Percentiles rank a stretch among this genome's conserved stretches.
These are phyloP conservation scores for Crithidia bombi DNA, from an alignment of 208 protist genomes.

Conservation along the genomic window DNA sequence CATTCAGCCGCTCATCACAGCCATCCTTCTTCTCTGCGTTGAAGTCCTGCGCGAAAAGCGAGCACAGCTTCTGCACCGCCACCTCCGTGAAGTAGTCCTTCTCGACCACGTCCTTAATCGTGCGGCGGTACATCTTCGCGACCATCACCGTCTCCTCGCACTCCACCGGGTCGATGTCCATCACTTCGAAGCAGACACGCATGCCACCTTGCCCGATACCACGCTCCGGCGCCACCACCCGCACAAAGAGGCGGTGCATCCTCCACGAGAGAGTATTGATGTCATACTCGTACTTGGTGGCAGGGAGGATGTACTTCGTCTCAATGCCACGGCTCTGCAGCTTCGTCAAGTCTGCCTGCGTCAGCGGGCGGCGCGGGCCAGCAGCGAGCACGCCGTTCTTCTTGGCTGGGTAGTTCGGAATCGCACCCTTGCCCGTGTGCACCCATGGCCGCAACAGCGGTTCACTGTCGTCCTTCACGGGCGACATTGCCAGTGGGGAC, in stretches of 20 bases:
- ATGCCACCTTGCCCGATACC: conserved; percentile 69
- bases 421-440: conserved; percentile 16
- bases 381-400: conserved; percentile 23
- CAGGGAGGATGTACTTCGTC: conserved; percentile 42
- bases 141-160: conserved; percentile 48
- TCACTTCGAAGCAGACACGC: conserved; percentile 77
- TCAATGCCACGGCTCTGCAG: conserved; percentile 19
- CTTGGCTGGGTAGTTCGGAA: conserved; percentile 16
- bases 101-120: conserved; percentile 65
- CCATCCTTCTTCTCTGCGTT: conserved; percentile 40
- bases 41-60: conserved; percentile 62
- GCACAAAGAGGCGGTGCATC: conserved; percentile 37
- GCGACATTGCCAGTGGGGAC: conserved; percentile 3
- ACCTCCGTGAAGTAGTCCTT: conserved; percentile 79
- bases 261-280: conserved; percentile 46
- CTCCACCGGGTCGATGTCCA: conserved; percentile 54
- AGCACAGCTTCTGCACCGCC: conserved; percentile 63
- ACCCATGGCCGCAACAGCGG: conserved; percentile 25
- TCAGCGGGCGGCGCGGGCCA: conserved; percentile 13
- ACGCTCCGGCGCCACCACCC: conserved; percentile 45
- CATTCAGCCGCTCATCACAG: conserved; percentile 37
- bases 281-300: conserved; percentile 61
- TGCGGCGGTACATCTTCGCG: conserved; percentile 76
- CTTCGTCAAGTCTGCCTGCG: conserved; percentile 12
- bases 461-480: conserved; percentile 2